Evolutionary conservation across 805 yeast species (phyloP).

Genomic region (Ogataea allantospora): DNA sequence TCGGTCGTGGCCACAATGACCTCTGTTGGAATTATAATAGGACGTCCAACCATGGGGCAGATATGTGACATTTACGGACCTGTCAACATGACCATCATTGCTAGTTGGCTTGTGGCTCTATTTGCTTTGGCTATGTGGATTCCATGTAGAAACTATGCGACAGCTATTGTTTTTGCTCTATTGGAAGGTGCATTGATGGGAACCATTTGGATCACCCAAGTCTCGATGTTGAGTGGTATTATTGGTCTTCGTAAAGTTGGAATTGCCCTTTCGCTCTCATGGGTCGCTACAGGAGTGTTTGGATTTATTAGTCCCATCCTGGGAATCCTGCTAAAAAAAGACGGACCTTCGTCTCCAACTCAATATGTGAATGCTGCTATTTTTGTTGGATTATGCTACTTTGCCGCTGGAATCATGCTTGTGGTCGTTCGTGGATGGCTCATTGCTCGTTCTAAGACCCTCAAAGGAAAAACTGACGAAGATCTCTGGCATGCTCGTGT

Average conservation of each 20-base stretch:
- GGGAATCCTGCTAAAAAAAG: constrained; percentile 49
- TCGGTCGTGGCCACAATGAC: constrained; percentile 60
- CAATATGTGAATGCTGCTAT: constrained; percentile 54
- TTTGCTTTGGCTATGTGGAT: constrained; percentile 53
- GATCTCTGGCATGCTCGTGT: constrained; percentile 22
- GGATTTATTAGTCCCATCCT: constrained; percentile 60
- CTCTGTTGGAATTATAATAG: constrained; percentile 53
- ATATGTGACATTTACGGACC: constrained; percentile 53
- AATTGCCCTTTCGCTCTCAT: constrained; percentile 45
- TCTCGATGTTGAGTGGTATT: constrained; percentile 50
- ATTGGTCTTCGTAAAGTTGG: constrained; percentile 54
- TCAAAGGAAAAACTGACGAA: constrained; percentile 19
- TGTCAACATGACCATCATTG: constrained; percentile 41
- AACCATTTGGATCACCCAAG: constrained; percentile 53
- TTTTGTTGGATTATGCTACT: constrained; percentile 56
- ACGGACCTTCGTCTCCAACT: constrained; percentile 37
- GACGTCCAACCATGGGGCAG: constrained; percentile 56
- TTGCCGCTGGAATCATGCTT: constrained; percentile 43
- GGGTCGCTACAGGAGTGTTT: constrained; percentile 50
- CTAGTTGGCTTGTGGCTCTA: constrained; percentile 39
- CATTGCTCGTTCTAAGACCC: constrained; percentile 44
- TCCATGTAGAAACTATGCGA: constrained; percentile 56
- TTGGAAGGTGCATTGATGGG: constrained; percentile 61
- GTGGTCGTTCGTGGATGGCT: constrained; percentile 54
- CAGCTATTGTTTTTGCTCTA: constrained; percentile 51